Evolutionary conservation across 73 alveolate genomes (phyloP).

Genomic region (Stentor roeselii): DNA sequence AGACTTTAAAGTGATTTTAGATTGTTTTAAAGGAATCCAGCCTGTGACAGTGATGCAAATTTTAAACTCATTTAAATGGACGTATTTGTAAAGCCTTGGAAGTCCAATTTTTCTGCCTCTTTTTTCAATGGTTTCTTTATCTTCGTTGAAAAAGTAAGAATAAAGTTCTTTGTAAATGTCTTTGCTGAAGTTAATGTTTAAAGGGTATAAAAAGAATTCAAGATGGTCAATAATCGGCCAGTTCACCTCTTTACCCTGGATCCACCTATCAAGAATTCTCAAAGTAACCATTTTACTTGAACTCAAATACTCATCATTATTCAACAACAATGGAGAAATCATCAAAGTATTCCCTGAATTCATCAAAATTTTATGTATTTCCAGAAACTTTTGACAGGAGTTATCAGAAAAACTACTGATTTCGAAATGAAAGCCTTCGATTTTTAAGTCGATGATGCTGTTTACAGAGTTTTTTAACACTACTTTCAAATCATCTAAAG

Average conservation of each 20-base stretch:
- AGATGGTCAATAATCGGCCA: conserved; percentile 11
- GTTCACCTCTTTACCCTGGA: neutral
- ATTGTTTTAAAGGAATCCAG: neutral
- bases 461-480: neutral
- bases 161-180: conserved; percentile 15
- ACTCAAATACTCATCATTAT: neutral
- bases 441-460: neutral
- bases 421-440: neutral
- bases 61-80: conserved; percentile 12
- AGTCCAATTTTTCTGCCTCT: neutral
- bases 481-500: neutral
- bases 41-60: neutral
- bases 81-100: neutral
- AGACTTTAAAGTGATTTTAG: neutral
- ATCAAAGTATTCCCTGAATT: neutral
- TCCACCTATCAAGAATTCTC: neutral
- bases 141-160: neutral
- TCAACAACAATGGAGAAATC: neutral
- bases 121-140: neutral
- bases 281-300: conserved; percentile 3
- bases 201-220: neutral
- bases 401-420: neutral
- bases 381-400: conserved; percentile 4
- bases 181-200: neutral
- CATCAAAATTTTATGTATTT: conserved; percentile 3